Base-by-base conservation (phyloP, 192 early-diverging fungal genomes). In the Oehlia diaphana region DNA sequence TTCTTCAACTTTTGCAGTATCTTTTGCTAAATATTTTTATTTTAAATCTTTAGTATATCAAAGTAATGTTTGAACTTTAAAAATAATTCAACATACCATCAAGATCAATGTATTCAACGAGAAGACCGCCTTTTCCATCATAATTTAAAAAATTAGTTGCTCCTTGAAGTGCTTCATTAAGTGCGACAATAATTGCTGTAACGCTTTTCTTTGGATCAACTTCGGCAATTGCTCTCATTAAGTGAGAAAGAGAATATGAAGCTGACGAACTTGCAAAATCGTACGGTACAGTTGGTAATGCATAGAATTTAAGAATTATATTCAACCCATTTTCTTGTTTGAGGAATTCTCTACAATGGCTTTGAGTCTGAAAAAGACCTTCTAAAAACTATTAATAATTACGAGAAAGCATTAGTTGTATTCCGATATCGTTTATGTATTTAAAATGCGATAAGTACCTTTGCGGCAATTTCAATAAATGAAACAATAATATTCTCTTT, bases 281-380 rank as follows among this genome's bases (percentile, higher is more conserved):
- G 74, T 90, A 92, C 3, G 96, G 95, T 3, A 95, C 72, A 9
- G 88, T 83, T 2, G 92, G 92, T 16, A 95, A 84, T 0, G 84
- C 81, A 73, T 90, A 93, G 33, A 93, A 89, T 53, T 88, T 77
- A 31, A 95, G 73, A 19, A 97, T 76, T 12, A 91, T 79, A 23
- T 90, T 84, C 9, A 92, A 81, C 9, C 94, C 94, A n/a, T 86
- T 84, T 21, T 84, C 79, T 37, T 83, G 80, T 61, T 90, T 87
- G 26, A 94, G 84, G 74, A 96, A 93, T 39, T 95, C 96, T 50
- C 88, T 87, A n/a, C 87, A 89, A 80, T 94, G 94, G 10, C 87
- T 75, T 26, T 86, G 83, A 77, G 93, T 95, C 72, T 95, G 93
- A 80, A 97, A 95, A 39, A 95, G 85, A 9, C 95, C 95, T 74